Evolutionary conservation across 2,329 filamentous ascomycete species (phyloP).

Genomic region (Paracamarosporium sp.): DNA sequence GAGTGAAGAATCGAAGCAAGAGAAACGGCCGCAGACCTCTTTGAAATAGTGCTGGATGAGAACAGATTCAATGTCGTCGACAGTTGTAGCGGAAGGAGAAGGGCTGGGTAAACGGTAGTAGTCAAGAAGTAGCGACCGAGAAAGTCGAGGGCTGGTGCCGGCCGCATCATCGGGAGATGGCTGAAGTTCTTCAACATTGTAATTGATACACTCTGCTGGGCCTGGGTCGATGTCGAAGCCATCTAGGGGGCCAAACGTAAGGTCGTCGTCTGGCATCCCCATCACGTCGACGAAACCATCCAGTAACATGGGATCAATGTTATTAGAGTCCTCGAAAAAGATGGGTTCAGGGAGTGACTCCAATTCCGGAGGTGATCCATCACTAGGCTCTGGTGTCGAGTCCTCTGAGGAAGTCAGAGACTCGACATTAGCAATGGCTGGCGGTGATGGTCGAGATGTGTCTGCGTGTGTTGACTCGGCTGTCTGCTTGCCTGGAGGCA

Average conservation of each 20-base stretch:
- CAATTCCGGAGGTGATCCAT: constrained; percentile 29
- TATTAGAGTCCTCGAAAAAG: constrained; percentile 30
- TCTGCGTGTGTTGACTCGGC: constrained; percentile 16
- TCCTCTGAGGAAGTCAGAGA: constrained; percentile 24
- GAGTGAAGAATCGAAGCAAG: constrained; percentile 68
- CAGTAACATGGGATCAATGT: constrained; percentile 31
- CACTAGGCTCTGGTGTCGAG: constrained; percentile 32
- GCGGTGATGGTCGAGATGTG: constrained; percentile 24
- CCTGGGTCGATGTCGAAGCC: constrained; percentile 34
- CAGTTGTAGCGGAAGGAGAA: constrained; percentile 41
- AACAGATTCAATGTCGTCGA: constrained; percentile 59
- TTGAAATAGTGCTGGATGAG: constrained; percentile 70
- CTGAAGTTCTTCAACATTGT: constrained; percentile 28
- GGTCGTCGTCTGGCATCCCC: constrained; percentile 29
- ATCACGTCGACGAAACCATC: constrained; percentile 31
- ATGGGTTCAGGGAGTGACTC: constrained; percentile 34
- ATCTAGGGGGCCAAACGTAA: constrained; percentile 33
- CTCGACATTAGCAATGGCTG: constrained; percentile 25
- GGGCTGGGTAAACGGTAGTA: constrained; percentile 46
- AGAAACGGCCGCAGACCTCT: constrained; percentile 67
- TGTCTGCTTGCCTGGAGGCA: constrained; percentile 37
- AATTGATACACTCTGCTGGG: constrained; percentile 24
- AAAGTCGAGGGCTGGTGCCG: constrained; percentile 37
- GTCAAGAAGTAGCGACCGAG: constrained; percentile 47
- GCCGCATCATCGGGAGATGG: constrained; percentile 24